Conservation (phyloP, 495 filamentous ascomycete genomes). For the Cercophora samala region DNA sequence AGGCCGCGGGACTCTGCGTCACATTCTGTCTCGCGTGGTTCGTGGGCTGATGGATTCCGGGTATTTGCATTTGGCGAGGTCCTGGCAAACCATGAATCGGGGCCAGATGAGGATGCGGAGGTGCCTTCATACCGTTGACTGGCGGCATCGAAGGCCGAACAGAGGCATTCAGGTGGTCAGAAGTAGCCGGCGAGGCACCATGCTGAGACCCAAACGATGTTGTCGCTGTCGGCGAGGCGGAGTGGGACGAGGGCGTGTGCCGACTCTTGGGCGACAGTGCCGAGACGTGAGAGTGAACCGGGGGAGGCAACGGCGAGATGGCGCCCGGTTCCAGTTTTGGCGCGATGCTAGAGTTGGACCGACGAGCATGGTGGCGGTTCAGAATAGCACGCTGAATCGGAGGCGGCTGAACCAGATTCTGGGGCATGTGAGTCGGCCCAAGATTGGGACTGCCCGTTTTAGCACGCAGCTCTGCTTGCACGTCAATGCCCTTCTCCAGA, state of each 20-base stretch:
- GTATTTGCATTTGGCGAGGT: constrained; percentile 42
- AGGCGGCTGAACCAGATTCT: constrained; percentile 62
- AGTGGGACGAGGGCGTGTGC: constrained; percentile 79
- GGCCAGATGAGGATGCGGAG: constrained; percentile 29
- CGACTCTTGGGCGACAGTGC: constrained; percentile 58
- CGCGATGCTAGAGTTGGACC: constrained; percentile 65
- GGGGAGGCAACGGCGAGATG: constrained; percentile 48
- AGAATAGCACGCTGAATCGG: constrained; percentile 70
- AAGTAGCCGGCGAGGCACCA: constrained; percentile 61
- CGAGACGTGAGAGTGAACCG: constrained; percentile 50
- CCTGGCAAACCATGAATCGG: constrained; percentile 40
- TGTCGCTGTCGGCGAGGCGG: constrained; percentile 71
- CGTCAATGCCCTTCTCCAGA: constrained; percentile 98
- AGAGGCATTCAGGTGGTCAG: constrained; percentile 48
- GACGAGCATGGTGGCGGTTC: constrained; percentile 66
- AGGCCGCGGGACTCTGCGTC: constrained; percentile 41
- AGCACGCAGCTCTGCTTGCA: constrained; percentile 87
- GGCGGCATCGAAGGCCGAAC: constrained; percentile 45
- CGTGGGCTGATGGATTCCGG: constrained; percentile 35
- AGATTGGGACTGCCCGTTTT: constrained; percentile 76
- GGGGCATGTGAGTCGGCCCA: constrained; percentile 58
- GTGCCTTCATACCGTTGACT: constrained; percentile 39
- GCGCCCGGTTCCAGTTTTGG: constrained; percentile 66
- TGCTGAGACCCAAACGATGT: constrained; percentile 70
- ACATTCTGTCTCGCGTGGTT: constrained; percentile 35